Evolutionary conservation across 345 rosid genomes (phyloP), one percentile per base, ranked within the genome.

Genomic region (Pistacia integerrima): DNA sequence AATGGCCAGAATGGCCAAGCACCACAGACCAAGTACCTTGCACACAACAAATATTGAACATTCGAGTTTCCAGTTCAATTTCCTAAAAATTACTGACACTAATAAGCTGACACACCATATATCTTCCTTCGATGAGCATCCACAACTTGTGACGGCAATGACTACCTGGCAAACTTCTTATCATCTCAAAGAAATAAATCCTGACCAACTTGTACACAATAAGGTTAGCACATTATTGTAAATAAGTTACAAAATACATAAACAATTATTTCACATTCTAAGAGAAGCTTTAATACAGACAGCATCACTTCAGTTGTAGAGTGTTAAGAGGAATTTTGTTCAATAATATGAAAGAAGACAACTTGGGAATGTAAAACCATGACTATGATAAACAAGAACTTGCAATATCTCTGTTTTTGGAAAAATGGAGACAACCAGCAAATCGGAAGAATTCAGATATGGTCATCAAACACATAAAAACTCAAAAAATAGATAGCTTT

Each of bases 151-250:
- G 78, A 76, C 8, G 25, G 76, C 56, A 60, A 67, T 63, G n/a
- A 8, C 51, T 44, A 30, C 77, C 79, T 72, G 10, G 71, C 28
- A 63, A 30, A 72, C 64, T 68, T 48, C 75, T 66, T 41, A 41
- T 41, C 46, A 76, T 67, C 79, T 55, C 83, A 80, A 72, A 68
- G 79, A 72, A 62, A 70, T 59, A 74, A 74, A 72, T 49, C 80
- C 83, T 77, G 86, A 78, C 72, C 82, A 83, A 20, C 84, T 80
- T 66, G 36, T 67, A 80, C 78, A 77, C 57, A 77, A 57, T 70
- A 64, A 36, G 25, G 77, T 80, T 80, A 80, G 86, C 72, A 74
- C 22, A 52, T 66, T 2, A 60, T n/a, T 66, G 25, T 22, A 10
- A 10, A 54, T 20, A 62, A 51, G 49, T 57, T 8, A 69, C 14